Conservation (phyloP, 345 rosid genomes). For the Salix caprea region DNA sequence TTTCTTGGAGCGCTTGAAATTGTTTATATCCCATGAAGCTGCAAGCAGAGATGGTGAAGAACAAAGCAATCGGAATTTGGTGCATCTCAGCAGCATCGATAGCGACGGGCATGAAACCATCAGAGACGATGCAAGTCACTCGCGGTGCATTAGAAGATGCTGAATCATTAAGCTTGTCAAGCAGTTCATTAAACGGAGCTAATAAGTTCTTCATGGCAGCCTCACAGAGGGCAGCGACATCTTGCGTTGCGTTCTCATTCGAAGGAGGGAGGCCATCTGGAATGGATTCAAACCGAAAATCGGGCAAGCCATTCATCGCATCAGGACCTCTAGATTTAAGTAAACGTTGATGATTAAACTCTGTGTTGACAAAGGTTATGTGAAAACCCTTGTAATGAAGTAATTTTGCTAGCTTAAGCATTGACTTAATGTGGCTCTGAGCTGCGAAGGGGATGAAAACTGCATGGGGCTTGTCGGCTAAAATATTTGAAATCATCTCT, state of each 20-base stretch:
- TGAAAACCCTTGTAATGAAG: neutral
- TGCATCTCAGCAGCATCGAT: neutral
- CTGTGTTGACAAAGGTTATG: slow-evolving; percentile 10
- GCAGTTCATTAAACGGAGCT: neutral
- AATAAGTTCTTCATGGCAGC: neutral
- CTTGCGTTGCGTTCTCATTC: neutral
- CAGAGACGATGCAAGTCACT: neutral
- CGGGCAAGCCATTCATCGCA: neutral
- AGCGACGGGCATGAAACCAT: neutral
- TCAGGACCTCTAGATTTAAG: neutral
- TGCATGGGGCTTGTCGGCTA: neutral
- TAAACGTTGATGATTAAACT: neutral
- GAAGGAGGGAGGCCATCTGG: neutral
- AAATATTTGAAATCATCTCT: neutral
- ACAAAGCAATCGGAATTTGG: neutral
- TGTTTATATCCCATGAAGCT: neutral
- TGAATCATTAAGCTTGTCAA: neutral
- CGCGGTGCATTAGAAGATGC: neutral
- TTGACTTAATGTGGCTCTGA: slow-evolving; percentile 6
- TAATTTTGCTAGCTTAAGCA: slow-evolving; percentile 14
- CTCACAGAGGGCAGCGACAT: neutral
- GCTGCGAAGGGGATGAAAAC: neutral
- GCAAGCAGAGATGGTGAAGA: neutral
- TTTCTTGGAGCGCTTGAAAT: neutral
- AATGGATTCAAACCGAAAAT: neutral